phyloP scores from a whole-genome alignment of 1,284 basidiomycete genomes.

The Leccinum ponderosum region DNA sequence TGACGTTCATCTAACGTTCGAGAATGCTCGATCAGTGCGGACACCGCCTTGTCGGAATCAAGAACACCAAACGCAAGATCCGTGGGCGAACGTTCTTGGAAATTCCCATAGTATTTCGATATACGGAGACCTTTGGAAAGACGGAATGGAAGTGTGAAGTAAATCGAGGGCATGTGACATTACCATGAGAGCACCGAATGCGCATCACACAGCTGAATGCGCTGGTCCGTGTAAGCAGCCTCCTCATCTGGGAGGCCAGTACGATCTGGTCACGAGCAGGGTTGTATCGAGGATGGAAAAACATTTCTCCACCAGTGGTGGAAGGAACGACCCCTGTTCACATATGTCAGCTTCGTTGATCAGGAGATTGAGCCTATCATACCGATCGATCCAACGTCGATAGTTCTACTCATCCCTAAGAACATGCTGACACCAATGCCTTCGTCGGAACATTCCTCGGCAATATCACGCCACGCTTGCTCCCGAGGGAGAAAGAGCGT shows the following conservation, averaged over 20 bases:
- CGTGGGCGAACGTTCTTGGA: conserved; percentile 72
- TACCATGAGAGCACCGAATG: conserved; percentile 87
- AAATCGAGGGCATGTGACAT: conserved; percentile 6
- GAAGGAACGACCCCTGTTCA: conserved; percentile 62
- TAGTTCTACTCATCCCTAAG: conserved; percentile 79
- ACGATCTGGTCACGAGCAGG: conserved; percentile 66
- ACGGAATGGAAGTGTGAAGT: conserved; percentile 5
- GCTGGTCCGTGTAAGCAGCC: conserved; percentile 72
- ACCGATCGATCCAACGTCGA: conserved; percentile 91
- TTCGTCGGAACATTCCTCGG: conserved; percentile 85
- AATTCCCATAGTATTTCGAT: conserved; percentile 78
- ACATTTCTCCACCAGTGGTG: conserved; percentile 90
- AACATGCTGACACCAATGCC: conserved; percentile 93
- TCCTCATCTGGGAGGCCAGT: conserved; percentile 72
- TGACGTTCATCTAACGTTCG: conserved; percentile 73
- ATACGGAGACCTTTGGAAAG: conserved; percentile 65
- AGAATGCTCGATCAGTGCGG: conserved; percentile 65
- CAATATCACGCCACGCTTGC: conserved; percentile 78
- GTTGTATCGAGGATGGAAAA: conserved; percentile 91
- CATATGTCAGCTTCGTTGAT: conserved; percentile 17
- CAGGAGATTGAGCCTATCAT: conserved; percentile 5
- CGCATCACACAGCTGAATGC: conserved; percentile 84
- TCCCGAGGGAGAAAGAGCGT: conserved; percentile 77
- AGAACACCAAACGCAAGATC: conserved; percentile 83
- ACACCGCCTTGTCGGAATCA: conserved; percentile 82